Evolutionary conservation across 129 eudicot species (phyloP).

Genomic region (Chrysanthemum lavandulifolium): DNA sequence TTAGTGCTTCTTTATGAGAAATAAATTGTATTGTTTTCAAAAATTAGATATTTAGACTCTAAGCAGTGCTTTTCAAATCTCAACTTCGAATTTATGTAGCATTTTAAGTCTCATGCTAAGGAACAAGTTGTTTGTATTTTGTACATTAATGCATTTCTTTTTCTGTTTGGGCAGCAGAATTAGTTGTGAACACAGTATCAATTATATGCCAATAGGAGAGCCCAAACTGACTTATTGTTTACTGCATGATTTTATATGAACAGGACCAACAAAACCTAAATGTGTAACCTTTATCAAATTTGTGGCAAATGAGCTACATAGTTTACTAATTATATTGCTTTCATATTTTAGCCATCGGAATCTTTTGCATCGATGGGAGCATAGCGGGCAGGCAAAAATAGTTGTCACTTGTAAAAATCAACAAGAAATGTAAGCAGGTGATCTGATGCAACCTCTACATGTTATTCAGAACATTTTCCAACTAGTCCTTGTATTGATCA

Average conservation of each 20-base stretch:
- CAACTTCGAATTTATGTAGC: too few relatives aligned
- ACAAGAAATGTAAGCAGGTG: slow-evolving; percentile 92
- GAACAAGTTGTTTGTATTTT: too few relatives aligned
- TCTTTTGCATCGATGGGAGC: slow-evolving; percentile 86
- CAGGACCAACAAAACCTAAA: not conserved
- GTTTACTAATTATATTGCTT: not conserved
- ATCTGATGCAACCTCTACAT: slow-evolving; percentile 7
- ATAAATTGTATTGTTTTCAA: too few relatives aligned
- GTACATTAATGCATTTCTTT: too few relatives aligned
- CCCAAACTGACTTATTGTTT: too few relatives aligned
- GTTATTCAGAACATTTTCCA: not conserved
- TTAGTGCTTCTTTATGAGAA: too few relatives aligned
- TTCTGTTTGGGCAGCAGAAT: too few relatives aligned
- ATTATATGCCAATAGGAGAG: too few relatives aligned
- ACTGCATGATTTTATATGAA: not conserved
- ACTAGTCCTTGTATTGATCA: not conserved
- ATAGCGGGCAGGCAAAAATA: slow-evolving; percentile 87
- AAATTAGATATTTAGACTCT: too few relatives aligned
- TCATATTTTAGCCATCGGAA: slow-evolving; percentile 53
- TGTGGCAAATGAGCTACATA: slow-evolving; percentile 3
- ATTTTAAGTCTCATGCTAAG: too few relatives aligned
- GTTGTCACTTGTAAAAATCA: slow-evolving; percentile 91
- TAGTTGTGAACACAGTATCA: too few relatives aligned
- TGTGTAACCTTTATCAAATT: not conserved
- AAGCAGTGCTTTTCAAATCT: too few relatives aligned